Conservation (phyloP, 192 early-diverging fungal genomes). For the Coemansia sp. region DNA sequence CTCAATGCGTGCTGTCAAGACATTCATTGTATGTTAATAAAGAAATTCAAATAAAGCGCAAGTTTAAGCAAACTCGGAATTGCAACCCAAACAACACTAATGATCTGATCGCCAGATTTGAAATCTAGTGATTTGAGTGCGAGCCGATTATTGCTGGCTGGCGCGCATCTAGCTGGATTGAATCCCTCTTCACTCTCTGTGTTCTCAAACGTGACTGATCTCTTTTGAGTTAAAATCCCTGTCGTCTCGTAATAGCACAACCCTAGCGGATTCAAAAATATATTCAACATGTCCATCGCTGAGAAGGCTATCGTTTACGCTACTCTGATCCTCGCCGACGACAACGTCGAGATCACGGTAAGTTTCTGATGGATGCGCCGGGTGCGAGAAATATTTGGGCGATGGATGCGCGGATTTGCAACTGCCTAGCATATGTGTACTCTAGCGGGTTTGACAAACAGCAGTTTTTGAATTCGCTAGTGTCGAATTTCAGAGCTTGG, state of each 20-base stretch:
- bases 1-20: slow-evolving; percentile 27
- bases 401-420: slow-evolving; percentile 15
- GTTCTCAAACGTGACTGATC: slow-evolving; percentile 49
- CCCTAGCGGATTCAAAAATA: background rate
- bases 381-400: background rate
- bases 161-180: background rate
- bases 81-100: slow-evolving; percentile 3
- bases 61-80: background rate
- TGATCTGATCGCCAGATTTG: background rate
- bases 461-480: background rate
- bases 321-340: slow-evolving; percentile 97
- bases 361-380: slow-evolving; percentile 34
- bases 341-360: slow-evolving; percentile 95
- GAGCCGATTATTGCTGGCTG: background rate
- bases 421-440: background rate
- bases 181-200: slow-evolving; percentile 19
- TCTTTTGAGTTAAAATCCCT: slow-evolving; percentile 50
- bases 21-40: slow-evolving; percentile 24
- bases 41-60: background rate
- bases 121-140: background rate
- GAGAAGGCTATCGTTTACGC: slow-evolving; percentile 95
- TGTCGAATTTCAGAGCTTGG: background rate
- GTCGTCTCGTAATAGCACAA: slow-evolving; percentile 41
- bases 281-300: slow-evolving; percentile 58
- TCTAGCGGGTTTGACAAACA: background rate